Conservation (phyloP, 805 yeast genomes). For the Metschnikowia peoriensis region DNA sequence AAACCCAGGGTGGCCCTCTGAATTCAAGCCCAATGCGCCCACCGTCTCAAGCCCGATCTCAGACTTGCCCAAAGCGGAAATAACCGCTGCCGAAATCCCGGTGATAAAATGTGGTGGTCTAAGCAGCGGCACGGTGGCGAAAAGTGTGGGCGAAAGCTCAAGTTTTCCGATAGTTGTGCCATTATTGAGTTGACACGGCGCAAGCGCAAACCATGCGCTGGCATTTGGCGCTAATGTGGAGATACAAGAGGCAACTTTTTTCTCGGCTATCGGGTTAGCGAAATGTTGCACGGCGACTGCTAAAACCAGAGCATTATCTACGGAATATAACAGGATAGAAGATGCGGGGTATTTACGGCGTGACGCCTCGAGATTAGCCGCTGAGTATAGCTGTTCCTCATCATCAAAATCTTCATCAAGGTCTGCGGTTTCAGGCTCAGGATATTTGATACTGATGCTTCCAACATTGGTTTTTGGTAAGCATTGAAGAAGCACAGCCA, state of each 20-base stretch:
- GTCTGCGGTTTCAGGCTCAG: constrained; percentile 14
- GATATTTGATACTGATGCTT: constrained; percentile 13
- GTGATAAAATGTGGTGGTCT: constrained; percentile 63
- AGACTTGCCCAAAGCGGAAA: constrained; percentile 22
- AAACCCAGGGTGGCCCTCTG: constrained; percentile 63
- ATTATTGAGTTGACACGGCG: constrained; percentile 39
- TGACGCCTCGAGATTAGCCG: constrained; percentile 24
- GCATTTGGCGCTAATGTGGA: constrained; percentile 13
- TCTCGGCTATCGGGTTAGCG: constrained; percentile 34
- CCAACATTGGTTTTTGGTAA: constrained; percentile 19
- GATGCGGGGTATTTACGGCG: constrained; percentile 22
- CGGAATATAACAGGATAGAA: constrained; percentile 20
- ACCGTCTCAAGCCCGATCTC: not conserved
- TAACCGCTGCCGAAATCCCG: constrained; percentile 51
- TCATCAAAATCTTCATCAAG: constrained; percentile 44
- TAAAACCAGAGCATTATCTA: constrained; percentile 5
- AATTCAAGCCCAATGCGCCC: constrained; percentile 39
- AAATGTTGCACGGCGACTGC: constrained; percentile 34
- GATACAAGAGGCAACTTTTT: constrained; percentile 26
- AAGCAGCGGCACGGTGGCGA: constrained; percentile 28
- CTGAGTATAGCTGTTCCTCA: constrained; percentile 48
- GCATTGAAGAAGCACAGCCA: constrained; percentile 17
- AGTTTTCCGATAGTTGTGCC: constrained; percentile 26
- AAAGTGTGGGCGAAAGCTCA: constrained; percentile 13
- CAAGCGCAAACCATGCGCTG: constrained; percentile 27